phyloP scores from a whole-genome alignment of 768 basidiomycete species.

The Trametes cingulata region DNA sequence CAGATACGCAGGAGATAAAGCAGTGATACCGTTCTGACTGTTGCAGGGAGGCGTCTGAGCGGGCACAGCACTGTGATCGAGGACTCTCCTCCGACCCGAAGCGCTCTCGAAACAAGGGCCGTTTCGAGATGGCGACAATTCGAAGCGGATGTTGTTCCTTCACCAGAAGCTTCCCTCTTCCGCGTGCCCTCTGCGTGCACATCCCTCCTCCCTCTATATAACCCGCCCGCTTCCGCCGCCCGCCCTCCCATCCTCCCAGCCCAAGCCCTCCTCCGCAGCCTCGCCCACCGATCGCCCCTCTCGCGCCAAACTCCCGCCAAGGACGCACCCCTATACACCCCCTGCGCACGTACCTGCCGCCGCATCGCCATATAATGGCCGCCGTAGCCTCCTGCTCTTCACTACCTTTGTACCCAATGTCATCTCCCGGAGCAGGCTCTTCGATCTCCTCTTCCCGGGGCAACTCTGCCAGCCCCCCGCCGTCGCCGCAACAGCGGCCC shows the following conservation, averaged over 20 bases:
- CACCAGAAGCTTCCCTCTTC: constrained; percentile 9
- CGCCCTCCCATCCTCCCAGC: not conserved
- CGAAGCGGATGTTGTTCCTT: not conserved
- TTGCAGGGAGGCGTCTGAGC: not conserved
- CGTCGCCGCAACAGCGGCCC: constrained; percentile 1
- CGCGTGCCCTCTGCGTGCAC: constrained; percentile 16
- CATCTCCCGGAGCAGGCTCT: constrained; percentile 1
- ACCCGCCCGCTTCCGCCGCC: constrained; percentile 7
- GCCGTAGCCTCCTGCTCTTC: constrained; percentile 14
- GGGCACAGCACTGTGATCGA: not conserved
- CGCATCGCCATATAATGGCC: constrained; percentile 7
- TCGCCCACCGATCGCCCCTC: not conserved
- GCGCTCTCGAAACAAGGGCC: not conserved
- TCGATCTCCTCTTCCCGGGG: constrained; percentile 6
- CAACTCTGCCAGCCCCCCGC: not conserved
- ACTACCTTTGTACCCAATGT: constrained; percentile 12
- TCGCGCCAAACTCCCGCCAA: not conserved
- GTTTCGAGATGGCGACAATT: not conserved
- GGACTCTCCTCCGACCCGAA: not conserved
- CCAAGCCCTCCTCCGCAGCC: not conserved
- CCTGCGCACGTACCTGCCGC: not conserved
- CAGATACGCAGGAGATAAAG: not conserved
- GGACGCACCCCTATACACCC: constrained; percentile 2
- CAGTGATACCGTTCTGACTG: not conserved
- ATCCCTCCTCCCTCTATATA: not conserved